A percentile compares a stretch with the other conserved stretches of the same genome.
phyloP scores from a whole-genome alignment of 2,329 filamentous ascomycete species.

The Calonectria hawksworthii region DNA sequence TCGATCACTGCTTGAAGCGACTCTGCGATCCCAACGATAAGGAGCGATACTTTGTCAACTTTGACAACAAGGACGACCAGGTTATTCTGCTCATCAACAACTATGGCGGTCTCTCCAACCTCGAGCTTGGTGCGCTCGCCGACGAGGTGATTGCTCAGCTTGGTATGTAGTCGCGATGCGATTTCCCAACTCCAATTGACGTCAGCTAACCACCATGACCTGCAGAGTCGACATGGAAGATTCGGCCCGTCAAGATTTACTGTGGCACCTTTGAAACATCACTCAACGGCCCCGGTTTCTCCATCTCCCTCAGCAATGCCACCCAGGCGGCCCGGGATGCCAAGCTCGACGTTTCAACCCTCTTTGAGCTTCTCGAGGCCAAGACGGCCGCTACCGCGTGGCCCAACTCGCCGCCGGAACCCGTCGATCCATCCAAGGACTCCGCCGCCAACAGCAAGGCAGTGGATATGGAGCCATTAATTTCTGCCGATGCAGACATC shows the following conservation, averaged over 20 bases:
- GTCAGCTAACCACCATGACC: background rate
- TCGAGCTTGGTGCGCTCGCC: constrained; percentile 19
- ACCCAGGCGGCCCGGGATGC: constrained; percentile 18
- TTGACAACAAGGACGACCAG: constrained; percentile 16
- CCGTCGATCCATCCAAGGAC: background rate
- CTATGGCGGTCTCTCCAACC: constrained; percentile 24
- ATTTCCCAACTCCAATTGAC: background rate
- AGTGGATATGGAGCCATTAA: constrained; percentile 15
- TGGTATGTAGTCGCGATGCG: background rate
- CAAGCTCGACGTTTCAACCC: background rate
- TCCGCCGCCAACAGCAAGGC: background rate
- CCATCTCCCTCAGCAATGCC: constrained; percentile 17
- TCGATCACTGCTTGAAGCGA: constrained; percentile 15
- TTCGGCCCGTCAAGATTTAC: constrained; percentile 21
- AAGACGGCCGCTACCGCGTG: constrained; percentile 16
- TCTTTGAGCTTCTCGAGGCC: constrained; percentile 5
- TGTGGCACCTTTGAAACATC: constrained; percentile 27
- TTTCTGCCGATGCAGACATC: constrained; percentile 13
- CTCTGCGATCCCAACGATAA: constrained; percentile 24
- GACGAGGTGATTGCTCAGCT: constrained; percentile 24
- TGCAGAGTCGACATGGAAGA: constrained; percentile 19
- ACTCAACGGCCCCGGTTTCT: constrained; percentile 25
- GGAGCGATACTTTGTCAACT: constrained; percentile 20
- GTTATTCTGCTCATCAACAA: constrained; percentile 24
- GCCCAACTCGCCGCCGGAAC: constrained; percentile 8